Evolutionary conservation across 768 basidiomycete species (phyloP), one percentile per base, ranked within the genome.

Genomic region (Tulasnella sp.): DNA sequence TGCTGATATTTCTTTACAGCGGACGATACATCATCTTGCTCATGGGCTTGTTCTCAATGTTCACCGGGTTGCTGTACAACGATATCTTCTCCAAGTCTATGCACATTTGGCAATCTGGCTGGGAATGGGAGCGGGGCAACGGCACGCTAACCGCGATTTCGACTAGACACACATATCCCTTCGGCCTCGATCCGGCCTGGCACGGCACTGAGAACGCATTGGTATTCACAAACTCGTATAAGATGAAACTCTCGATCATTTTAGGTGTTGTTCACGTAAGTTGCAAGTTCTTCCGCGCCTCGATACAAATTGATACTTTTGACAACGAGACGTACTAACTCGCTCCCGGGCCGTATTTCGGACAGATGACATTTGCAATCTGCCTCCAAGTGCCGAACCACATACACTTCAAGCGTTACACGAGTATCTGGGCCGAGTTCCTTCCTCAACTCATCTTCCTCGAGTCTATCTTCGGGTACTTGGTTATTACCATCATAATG

Each of bases 191-290:
- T 70, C 93, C 93, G 53, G 84, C 75, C 51, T 99, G 96, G 96
- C 93, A 96, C 68, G 90, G 85, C 19, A 80, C 94, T 4, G 88
- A 90, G 64, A 99, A 99, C 68, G 77, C 77, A 1, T 78, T 99
- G 61, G 84, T 96, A 44, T 99, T 98, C 73, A 87, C 86, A 54
- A 99, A 99, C 73, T 97, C 94, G 41, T 95, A 95, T 77, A 99
- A 98, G 83, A 99, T 99, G 96, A 98, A 99, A 76, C 92, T 98
- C 91, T 88, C 91, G 21, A 85, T 99, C 68, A 82, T 98, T 34
- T 73, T 99, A 55, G 96, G 96, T 70, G 94, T 99, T 64, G 87
- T 88, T 61, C 95, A 99, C 71, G 95, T 97, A 74, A 66, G 84
- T 73, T 52, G 95, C 97, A 74, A 66, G 84, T 73, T 52, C 50